phyloP scores from a whole-genome alignment of 768 basidiomycete species.

The Lentinula edodes region DNA sequence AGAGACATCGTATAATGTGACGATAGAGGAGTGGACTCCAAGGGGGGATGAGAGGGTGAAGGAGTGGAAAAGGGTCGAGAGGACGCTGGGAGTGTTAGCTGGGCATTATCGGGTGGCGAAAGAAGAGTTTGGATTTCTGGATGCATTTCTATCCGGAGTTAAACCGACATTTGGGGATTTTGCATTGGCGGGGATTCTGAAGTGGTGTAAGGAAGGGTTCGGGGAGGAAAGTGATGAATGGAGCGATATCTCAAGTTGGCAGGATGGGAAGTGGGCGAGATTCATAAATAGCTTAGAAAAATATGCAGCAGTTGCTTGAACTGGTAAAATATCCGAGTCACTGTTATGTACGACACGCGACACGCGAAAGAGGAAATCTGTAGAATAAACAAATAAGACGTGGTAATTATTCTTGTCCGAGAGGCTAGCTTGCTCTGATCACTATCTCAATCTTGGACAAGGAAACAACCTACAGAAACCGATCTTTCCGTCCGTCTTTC shows the following conservation, averaged over 20 bases:
- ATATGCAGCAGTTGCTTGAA: slow-evolving; percentile 12
- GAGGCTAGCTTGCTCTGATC: too few species aligned
- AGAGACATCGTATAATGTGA: slow-evolving; percentile 19
- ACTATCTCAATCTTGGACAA: too few species aligned
- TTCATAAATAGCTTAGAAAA: slow-evolving; percentile 16
- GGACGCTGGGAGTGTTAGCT: slow-evolving; percentile 15
- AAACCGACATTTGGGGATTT: slow-evolving; percentile 25
- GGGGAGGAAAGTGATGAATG: slow-evolving; percentile 23
- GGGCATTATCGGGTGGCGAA: slow-evolving; percentile 11
- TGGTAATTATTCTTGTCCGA: too few species aligned
- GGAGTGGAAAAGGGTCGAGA: slow-evolving; percentile 23
- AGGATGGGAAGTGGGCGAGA: slow-evolving; percentile 23
- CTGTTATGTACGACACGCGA: too few species aligned
- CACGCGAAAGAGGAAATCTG: too few species aligned
- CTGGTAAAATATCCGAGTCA: too few species aligned
- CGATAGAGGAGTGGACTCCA: slow-evolving; percentile 26
- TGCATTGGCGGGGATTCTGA: slow-evolving; percentile 17
- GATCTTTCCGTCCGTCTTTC: too few species aligned
- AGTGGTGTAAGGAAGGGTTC: slow-evolving; percentile 17
- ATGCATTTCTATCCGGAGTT: slow-evolving; percentile 20
- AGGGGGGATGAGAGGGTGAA: slow-evolving; percentile 19
- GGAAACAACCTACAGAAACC: too few species aligned
- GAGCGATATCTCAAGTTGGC: slow-evolving; percentile 21
- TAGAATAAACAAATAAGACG: too few species aligned
- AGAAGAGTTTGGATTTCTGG: slow-evolving; percentile 11